Conservation (phyloP, 495 filamentous ascomycete genomes). For the Aspergillus steynii region DNA sequence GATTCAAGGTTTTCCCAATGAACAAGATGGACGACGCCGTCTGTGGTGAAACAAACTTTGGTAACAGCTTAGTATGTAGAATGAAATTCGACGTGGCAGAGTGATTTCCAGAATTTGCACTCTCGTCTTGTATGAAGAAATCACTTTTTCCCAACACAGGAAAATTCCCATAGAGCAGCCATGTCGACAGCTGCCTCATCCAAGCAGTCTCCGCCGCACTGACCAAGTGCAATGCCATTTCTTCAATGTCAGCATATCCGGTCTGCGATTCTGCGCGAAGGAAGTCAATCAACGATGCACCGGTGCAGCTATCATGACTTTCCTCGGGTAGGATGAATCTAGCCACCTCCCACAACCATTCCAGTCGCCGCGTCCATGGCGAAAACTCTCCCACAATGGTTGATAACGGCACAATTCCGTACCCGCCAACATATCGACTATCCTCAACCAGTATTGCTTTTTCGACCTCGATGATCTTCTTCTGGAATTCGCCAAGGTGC, state of each 20-base stretch:
- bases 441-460: conserved; percentile 70
- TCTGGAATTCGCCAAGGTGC: conserved; percentile 78
- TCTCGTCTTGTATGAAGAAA: conserved; percentile 71
- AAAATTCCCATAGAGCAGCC: conserved; percentile 84
- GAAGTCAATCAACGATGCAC: conserved; percentile 72
- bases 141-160: conserved; percentile 71
- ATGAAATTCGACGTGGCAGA: conserved; percentile 48
- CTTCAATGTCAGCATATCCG: conserved; percentile 84
- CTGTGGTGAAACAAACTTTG: conserved; percentile 71
- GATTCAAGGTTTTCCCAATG: conserved; percentile 84
- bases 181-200: conserved; percentile 85
- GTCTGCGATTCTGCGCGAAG: conserved; percentile 74
- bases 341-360: conserved; percentile 79
- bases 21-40: conserved; percentile 86
- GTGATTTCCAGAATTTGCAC: conserved; percentile 34
- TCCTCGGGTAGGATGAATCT: conserved; percentile 58
- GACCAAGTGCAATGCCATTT: conserved; percentile 67
- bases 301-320: conserved; percentile 44
- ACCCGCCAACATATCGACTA: conserved; percentile 75
- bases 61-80: conserved; percentile 58
- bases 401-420: conserved; percentile 88
- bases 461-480: conserved; percentile 83
- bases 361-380: conserved; percentile 77
- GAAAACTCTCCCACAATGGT: conserved; percentile 80
- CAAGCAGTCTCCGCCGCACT: conserved; percentile 82